These are phyloP conservation scores for Diplodia corticola DNA, from an alignment of 2,329 filamentous ascomycete genomes.

Conservation along the genomic window DNA sequence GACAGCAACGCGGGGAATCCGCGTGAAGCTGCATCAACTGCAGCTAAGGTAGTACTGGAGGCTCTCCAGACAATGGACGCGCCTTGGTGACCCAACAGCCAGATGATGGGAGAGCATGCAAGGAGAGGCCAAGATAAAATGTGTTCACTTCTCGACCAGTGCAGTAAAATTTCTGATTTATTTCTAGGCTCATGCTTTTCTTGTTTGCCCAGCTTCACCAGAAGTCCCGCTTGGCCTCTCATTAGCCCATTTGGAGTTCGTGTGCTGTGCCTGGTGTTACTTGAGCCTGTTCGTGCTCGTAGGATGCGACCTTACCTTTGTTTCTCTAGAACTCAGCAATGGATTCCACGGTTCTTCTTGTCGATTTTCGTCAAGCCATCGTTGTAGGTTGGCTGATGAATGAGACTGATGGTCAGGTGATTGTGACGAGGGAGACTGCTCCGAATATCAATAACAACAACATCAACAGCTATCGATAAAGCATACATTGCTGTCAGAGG, in stretches of 20 bases:
- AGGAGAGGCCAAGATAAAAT: not conserved
- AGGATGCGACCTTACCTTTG: not conserved
- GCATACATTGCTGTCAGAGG: not conserved
- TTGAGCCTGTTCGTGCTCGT: not conserved
- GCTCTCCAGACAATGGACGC: not conserved
- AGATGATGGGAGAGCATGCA: not conserved
- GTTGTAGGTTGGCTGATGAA: not conserved
- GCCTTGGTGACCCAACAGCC: not conserved
- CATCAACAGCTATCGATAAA: not conserved
- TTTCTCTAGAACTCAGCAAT: not conserved
- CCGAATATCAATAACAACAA: not conserved
- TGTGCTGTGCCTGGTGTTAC: not conserved
- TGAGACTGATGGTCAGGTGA: not conserved
- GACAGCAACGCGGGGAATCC: not conserved
- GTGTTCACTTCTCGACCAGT: not conserved
- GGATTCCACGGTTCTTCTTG: not conserved
- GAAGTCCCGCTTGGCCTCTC: not conserved
- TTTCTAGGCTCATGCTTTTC: not conserved
- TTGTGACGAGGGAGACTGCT: not conserved
- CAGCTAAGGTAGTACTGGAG: not conserved
- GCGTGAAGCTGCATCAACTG: not conserved
- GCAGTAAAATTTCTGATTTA: not conserved
- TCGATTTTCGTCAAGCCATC: not conserved
- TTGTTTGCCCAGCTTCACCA: not conserved
- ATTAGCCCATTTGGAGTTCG: not conserved